Evolutionary conservation across 2,329 filamentous ascomycete genomes (phyloP), one percentile per base, ranked within the genome.

Genomic region (Talaromyces sp.): DNA sequence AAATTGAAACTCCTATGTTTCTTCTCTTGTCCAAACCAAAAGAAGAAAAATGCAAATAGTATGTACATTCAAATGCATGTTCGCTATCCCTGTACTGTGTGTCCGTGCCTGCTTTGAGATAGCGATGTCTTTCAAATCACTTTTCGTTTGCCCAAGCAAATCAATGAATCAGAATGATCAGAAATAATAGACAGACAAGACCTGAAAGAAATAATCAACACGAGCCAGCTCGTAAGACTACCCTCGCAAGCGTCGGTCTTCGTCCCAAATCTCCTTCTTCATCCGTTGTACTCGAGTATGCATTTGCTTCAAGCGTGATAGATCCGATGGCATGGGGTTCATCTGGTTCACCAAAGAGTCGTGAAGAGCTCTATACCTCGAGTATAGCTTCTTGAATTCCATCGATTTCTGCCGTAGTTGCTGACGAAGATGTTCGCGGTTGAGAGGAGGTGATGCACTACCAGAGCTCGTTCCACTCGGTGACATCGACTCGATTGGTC

Each of bases 301-400:
- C 77, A 83, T 81, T 59, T 73, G 76, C 65, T 79, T 77, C 55
- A 86, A 66, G 59, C 78, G 75, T 43, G 80, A 77, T 60, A 83
- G 70, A 64, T 85, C 80, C 21, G 76, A 71, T 51, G 73, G 75
- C 8, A 80, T 76, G 3, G 79, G 74, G 57, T 76, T 70, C 33
- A 73, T 61, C 36, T 71, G 69, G 6, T 67, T 64, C 19, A 70
- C 68, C 60, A 80, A 64, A 54, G 71, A 67, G 37, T 80, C 79
- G 67, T 86, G 82, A 64, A 85, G 68, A 64, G 77, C 70, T 63
- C 78, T 77, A 64, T 87, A 87, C 58, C 77, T 78, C 36, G 79
- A 79, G 65, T 86, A 86, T 61, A 80, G 80, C 55, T 73, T 74
- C 65, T 84, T 83, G 69, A 86, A 87, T 51, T 66, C 68, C 57